These are phyloP conservation scores for Naganishia vaughanmartiniae DNA, from an alignment of 768 basidiomycete species.

Conservation along the genomic window DNA sequence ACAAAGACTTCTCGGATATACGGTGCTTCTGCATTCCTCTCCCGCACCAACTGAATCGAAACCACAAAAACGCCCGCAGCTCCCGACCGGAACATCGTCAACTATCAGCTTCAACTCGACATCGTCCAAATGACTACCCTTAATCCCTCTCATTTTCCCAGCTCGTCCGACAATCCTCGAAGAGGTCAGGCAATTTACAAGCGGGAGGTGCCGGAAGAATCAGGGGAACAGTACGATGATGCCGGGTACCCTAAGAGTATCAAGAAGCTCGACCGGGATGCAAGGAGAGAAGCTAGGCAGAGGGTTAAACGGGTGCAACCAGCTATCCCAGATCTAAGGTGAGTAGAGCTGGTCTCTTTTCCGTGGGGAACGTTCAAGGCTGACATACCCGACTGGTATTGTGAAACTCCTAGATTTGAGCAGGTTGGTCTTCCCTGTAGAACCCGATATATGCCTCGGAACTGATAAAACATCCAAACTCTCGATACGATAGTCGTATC, in stretches of 20 bases:
- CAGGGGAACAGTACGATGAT: conserved; percentile 19
- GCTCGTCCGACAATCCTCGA: conserved; percentile 29
- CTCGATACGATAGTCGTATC: conserved; percentile 42
- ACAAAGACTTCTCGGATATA: no score
- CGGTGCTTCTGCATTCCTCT: no score
- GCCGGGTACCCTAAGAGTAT: conserved; percentile 20
- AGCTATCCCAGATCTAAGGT: conserved; percentile 45
- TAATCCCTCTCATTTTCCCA: conserved; percentile 47
- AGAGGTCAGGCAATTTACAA: conserved; percentile 45
- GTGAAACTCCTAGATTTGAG: conserved; percentile 38
- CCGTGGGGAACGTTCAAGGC: background rate
- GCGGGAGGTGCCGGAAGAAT: conserved; percentile 20
- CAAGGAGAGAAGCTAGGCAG: conserved; percentile 17
- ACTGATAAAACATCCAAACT: background rate
- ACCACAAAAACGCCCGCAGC: no score
- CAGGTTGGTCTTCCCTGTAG: conserved; percentile 38
- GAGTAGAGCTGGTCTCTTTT: background rate
- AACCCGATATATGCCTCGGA: background rate
- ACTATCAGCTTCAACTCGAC: background rate
- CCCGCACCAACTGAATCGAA: no score
- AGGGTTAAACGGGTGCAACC: conserved; percentile 37
- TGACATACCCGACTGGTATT: background rate
- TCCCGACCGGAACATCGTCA: background rate
- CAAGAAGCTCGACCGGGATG: conserved; percentile 23
- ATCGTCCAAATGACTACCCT: conserved; percentile 44